Base-by-base conservation (phyloP, 2,329 filamentous ascomycete species). In the Talaromyces pinophilus region DNA sequence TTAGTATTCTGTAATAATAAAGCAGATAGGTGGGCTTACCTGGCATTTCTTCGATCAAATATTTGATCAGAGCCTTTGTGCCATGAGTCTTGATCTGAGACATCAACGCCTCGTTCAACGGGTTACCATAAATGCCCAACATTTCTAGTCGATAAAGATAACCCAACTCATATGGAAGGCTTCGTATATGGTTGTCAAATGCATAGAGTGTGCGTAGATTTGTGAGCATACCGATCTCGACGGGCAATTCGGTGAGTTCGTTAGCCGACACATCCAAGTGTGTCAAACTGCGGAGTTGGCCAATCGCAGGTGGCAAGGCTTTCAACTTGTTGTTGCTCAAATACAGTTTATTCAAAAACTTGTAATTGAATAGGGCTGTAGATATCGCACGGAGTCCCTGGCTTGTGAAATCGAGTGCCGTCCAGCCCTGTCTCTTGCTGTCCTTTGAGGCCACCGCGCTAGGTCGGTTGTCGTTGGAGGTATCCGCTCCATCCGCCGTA, bases 201-300 rank as follows among this genome's bases (percentile, higher is more conserved):
- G 97, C 83, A 33, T 93, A 83, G 5, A 99, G 84, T 70, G 91
- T 89, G 79, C 92, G 93, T 64, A 99, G 83, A 71, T 93, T 95
- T 33, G 93, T 95, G 73, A 97, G 92, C 94, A 98, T 99, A 75
- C 95, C 95, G 68, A 99, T 88, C 81, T 99, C 94, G 25, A 91
- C 87, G 0, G 95, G 95, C 3, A 99, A 83, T 70, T 91, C 88
- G 8, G 85, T 86, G 67, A 99, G 84, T 68, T 94, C 87, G 78
- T 99, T 99, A 80, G 90, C 88, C 0, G 95, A 98, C 2, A 93
- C 85, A 78, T 99, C 94, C 59, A 99, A 86, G 73, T 93, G 87
- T 42, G 88, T 90, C 59, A 99, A 82, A 69, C 91, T 90, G 70
- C 93, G 89, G 70, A 99, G 83, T 72, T 90, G 86, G 46, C 95